These are phyloP conservation scores for Claviceps arundinis DNA, from an alignment of 2,329 filamentous ascomycete species.

Conservation along the genomic window DNA sequence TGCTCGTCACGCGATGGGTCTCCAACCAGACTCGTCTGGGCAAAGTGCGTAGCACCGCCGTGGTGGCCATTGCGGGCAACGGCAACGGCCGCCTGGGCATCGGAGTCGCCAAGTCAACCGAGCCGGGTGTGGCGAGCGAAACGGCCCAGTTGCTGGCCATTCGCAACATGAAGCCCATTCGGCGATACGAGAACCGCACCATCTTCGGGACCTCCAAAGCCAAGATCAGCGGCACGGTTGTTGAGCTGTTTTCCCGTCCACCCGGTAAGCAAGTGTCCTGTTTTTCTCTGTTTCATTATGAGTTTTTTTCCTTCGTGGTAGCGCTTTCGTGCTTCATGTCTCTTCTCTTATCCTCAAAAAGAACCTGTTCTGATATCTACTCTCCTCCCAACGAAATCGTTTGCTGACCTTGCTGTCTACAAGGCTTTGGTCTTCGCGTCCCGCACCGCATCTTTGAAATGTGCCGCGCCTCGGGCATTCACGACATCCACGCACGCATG, in stretches of 20 bases:
- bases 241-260: conserved; percentile 69
- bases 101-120: conserved; percentile 78
- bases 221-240: conserved; percentile 79
- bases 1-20: conserved; percentile 60
- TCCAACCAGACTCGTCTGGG: conserved; percentile 92
- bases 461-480: conserved; percentile 72
- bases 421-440: conserved; percentile 88
- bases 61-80: conserved; percentile 76
- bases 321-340: neutral
- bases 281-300: neutral
- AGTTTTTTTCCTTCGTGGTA: neutral
- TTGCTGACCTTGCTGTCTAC: neutral
- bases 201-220: conserved; percentile 73
- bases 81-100: conserved; percentile 73
- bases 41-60: conserved; percentile 69
- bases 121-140: conserved; percentile 49
- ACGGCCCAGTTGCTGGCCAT: conserved; percentile 75
- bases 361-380: neutral
- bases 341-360: neutral
- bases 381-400: no score
- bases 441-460: conserved; percentile 91
- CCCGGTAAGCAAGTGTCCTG: conserved; percentile 52
- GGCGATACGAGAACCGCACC: conserved; percentile 80
- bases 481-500: conserved; percentile 73
- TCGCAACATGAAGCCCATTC: conserved; percentile 84